Evolutionary conservation across 768 basidiomycete genomes (phyloP).

Genomic region (Inosperma sp.): DNA sequence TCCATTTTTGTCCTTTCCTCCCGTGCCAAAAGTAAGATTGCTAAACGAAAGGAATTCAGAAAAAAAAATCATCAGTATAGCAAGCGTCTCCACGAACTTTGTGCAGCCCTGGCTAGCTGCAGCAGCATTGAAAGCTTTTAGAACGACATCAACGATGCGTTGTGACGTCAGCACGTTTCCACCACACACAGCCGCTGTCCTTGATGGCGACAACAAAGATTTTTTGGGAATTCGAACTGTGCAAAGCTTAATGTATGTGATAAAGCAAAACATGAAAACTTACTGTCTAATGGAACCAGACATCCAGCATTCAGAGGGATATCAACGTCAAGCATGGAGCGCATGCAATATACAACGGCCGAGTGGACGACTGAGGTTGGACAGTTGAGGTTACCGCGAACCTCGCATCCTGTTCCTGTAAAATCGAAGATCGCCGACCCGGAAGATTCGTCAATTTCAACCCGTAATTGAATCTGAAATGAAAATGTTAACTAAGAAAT

Average conservation of each 20-base stretch:
- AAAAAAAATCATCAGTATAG: conserved; percentile 2
- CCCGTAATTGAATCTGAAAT: conserved; percentile 62
- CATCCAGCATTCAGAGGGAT: conserved; percentile 95
- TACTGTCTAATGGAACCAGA: conserved; percentile 78
- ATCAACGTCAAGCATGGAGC: conserved; percentile 77
- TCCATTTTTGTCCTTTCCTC: conserved; percentile 82
- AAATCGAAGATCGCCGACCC: conserved; percentile 88
- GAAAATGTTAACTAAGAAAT: neutral
- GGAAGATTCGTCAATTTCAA: conserved; percentile 67
- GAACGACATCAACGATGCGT: conserved; percentile 89
- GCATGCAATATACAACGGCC: conserved; percentile 86
- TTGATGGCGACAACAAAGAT: conserved; percentile 74
- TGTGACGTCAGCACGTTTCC: conserved; percentile 91
- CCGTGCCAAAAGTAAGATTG: conserved; percentile 85
- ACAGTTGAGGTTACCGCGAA: conserved; percentile 79
- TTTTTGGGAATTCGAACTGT: conserved; percentile 76
- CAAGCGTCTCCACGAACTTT: conserved; percentile 53
- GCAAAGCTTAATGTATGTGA: conserved; percentile 6
- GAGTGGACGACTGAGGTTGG: conserved; percentile 85
- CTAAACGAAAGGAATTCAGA: conserved; percentile 32
- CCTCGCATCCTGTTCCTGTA: conserved; percentile 75
- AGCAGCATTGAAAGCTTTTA: conserved; percentile 87
- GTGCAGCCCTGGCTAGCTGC: conserved; percentile 94
- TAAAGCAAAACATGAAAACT: conserved; percentile 18
- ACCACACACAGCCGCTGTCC: conserved; percentile 87